Conservation (phyloP, 345 rosid species). For the Anacardium occidentale region DNA sequence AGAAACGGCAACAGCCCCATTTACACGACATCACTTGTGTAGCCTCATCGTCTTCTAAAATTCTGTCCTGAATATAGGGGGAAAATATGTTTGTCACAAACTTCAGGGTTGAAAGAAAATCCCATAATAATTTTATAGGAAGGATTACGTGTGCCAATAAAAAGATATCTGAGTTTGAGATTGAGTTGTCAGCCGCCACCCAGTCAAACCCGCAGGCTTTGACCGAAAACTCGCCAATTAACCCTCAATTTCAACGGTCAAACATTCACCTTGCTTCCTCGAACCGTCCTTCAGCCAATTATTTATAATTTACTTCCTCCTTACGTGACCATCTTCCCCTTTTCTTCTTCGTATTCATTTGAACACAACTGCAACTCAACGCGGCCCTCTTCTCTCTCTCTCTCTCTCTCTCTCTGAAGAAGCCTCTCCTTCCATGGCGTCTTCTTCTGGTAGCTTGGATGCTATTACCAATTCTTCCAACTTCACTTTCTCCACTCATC, state of each 20-base stretch:
- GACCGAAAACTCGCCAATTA: slow-evolving; percentile 3
- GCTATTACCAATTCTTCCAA: slow-evolving; percentile 18
- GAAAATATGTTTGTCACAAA: too few relatives aligned
- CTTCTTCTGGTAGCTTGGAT: slow-evolving; percentile 43
- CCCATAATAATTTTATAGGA: too few relatives aligned
- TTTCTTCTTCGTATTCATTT: slow-evolving; percentile 6
- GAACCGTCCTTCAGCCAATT: slow-evolving; percentile 12
- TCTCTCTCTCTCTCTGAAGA: background rate
- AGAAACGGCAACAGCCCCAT: too few relatives aligned
- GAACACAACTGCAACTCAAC: background rate
- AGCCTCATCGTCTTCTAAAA: too few relatives aligned
- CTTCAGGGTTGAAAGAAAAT: too few relatives aligned
- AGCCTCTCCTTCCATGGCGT: slow-evolving; percentile 31
- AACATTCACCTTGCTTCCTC: slow-evolving; percentile 23
- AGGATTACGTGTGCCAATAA: background rate
- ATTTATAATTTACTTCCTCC: background rate
- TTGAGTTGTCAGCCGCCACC: slow-evolving; percentile 32
- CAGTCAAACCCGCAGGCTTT: slow-evolving; percentile 44
- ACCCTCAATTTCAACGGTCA: slow-evolving; percentile 18
- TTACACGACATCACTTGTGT: too few relatives aligned
- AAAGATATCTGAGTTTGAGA: background rate
- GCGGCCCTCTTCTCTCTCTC: background rate
- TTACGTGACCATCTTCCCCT: slow-evolving; percentile 32
- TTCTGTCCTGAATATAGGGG: too few relatives aligned
- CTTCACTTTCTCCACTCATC: slow-evolving; percentile 31